Evolutionary conservation across 495 filamentous ascomycete genomes (phyloP), one percentile per base, ranked within the genome.

Genomic region (Pseudevernia furfuracea): DNA sequence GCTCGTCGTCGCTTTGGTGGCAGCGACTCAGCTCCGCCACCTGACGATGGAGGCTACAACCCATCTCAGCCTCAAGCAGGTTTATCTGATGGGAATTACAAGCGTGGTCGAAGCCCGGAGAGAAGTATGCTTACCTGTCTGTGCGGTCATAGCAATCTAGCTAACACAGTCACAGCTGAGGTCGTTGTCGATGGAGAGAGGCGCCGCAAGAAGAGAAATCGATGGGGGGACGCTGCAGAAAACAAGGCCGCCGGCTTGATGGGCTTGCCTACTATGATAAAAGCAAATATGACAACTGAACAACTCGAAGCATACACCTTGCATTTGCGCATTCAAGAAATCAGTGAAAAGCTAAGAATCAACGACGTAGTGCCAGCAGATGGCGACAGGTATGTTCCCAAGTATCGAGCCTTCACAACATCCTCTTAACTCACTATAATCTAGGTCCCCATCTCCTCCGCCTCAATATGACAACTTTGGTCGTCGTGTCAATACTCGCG

Each of bases 391-490:
- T 96, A 82, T 70, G 85, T 79, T 58, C 28, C 44, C 32, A 17
- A 58, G 30, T 41, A 39, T 12, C 28, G 17, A 49, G 0, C 12
- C 52, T 55, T 21, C 34, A n/a, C 30, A 41, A 23, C 11, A 57
- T 46, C 12, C 23, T 66, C 48, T 52, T 53, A 17, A 55, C n/a
- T 23, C 25, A 11, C 58, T 58, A 21, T 62, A 32, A 55, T 21
- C 15, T 71, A 97, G 94, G 75, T 97, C 94, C 63, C 94, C 91
- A 41, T 97, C 94, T 63, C 94, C 94, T 36, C 84, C 94, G 6
- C 94, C 94, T 11, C 93, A 96, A 75, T 98, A 98, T 79, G 94
- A 98, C 79, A 97, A 96, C 79, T 94, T 96, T 74, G 94, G 94
- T 77, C 87, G 91, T 71, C 94, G 94, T 90, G 89, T 96, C 74